Percentiles rank a stretch among this genome's conserved stretches.
These are phyloP conservation scores for Salix exigua DNA, from an alignment of 345 rosid species.

Conservation along the genomic window DNA sequence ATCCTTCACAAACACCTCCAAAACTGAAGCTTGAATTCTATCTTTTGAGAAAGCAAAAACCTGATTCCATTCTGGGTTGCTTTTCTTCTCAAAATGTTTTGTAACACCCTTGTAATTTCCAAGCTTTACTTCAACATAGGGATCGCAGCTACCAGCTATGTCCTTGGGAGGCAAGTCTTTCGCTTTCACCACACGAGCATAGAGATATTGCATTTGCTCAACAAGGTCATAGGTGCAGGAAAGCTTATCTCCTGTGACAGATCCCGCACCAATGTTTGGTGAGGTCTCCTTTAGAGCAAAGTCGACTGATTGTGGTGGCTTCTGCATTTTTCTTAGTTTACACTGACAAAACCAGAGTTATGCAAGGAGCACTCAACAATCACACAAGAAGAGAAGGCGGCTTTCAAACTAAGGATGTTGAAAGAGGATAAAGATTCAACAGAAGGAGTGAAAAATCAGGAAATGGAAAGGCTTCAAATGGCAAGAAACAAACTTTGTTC, in stretches of 20 bases:
- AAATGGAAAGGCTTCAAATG: not conserved
- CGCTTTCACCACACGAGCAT: conserved; percentile 32
- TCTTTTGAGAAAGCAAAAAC: conserved; percentile 33
- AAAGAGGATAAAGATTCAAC: not conserved
- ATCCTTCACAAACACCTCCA: conserved; percentile 30
- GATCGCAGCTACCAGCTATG: conserved; percentile 28
- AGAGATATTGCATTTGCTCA: conserved; percentile 34
- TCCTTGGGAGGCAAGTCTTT: conserved; percentile 27
- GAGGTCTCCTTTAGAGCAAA: conserved; percentile 37
- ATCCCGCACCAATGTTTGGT: conserved; percentile 30
- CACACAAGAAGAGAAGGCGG: not conserved
- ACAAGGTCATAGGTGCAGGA: conserved; percentile 36
- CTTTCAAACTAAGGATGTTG: conserved; percentile 11
- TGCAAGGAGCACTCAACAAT: not conserved
- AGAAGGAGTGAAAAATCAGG: not conserved
- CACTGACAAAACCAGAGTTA: conserved; percentile 1
- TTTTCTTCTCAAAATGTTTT: conserved; percentile 29
- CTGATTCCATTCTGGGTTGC: conserved; percentile 33
- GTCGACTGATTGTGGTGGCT: conserved; percentile 22
- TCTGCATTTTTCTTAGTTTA: conserved; percentile 26
- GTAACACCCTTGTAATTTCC: conserved; percentile 33
- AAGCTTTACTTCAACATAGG: conserved; percentile 30
- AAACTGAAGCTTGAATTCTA: conserved; percentile 27
- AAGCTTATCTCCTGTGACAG: conserved; percentile 20
- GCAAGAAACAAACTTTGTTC: not conserved